phyloP scores from a whole-genome alignment of 164 flowering plant genomes.

The Vitis labrusca region DNA sequence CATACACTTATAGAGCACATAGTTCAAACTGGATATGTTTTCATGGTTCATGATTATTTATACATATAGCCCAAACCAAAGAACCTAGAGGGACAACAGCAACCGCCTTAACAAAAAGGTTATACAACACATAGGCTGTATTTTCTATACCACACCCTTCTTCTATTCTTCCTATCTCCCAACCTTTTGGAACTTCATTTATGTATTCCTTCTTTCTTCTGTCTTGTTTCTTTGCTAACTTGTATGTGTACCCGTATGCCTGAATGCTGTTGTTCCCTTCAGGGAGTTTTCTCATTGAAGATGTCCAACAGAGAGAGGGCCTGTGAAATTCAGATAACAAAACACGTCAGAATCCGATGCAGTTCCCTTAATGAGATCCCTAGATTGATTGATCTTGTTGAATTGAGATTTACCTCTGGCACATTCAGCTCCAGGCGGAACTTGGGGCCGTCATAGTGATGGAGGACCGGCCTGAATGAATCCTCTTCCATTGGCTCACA shows the following conservation, averaged over 20 bases:
- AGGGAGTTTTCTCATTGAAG: constrained; percentile 32
- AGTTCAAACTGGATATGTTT: too few relatives aligned
- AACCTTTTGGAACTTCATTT: not conserved
- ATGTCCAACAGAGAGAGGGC: constrained; percentile 69
- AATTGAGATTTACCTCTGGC: constrained; percentile 62
- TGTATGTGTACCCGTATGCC: not conserved
- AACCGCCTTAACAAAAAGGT: not conserved
- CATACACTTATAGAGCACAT: too few relatives aligned
- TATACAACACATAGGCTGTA: not conserved
- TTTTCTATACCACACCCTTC: not conserved
- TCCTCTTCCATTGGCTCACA: constrained; percentile 93
- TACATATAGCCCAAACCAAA: too few relatives aligned
- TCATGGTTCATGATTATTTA: too few relatives aligned
- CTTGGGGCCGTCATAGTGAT: constrained; percentile 97
- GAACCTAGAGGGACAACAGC: too few relatives aligned
- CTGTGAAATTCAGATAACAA: constrained; percentile 31
- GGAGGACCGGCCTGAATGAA: constrained; percentile 94
- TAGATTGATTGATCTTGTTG: not conserved
- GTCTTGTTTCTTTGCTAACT: not conserved
- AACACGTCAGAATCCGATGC: not conserved
- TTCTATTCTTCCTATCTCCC: not conserved
- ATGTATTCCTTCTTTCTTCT: too few relatives aligned
- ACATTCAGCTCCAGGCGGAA: constrained; percentile 91
- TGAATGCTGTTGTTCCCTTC: constrained; percentile 3
- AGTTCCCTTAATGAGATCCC: not conserved